These are phyloP conservation scores for Cladophialophora bantiana DNA, from an alignment of 2,329 filamentous ascomycete species.

Conservation along the genomic window DNA sequence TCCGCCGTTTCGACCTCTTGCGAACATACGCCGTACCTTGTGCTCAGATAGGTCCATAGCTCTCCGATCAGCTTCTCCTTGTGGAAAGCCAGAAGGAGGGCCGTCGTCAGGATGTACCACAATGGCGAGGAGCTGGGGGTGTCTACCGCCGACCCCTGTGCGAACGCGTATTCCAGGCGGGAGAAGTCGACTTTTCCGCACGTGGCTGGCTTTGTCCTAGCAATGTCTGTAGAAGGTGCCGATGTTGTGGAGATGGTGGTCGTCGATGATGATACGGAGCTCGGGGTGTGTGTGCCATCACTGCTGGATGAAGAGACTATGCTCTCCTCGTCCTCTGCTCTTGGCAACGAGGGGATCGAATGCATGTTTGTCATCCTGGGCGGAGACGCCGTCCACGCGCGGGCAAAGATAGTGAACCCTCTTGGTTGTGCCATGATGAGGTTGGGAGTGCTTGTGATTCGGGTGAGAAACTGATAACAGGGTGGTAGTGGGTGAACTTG, in stretches of 20 bases:
- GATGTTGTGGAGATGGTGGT: slow-evolving; percentile 10
- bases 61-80: slow-evolving; percentile 41
- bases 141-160: slow-evolving; percentile 3
- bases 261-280: slow-evolving; percentile 7
- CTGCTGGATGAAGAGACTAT: slow-evolving; percentile 9
- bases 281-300: slow-evolving; percentile 15
- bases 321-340: slow-evolving; percentile 19
- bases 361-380: slow-evolving; percentile 10
- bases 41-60: slow-evolving; percentile 41
- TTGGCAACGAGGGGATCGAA: slow-evolving; percentile 4
- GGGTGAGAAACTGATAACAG: not conserved
- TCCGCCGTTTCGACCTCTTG: slow-evolving; percentile 6
- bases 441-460: not conserved
- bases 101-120: slow-evolving; percentile 42
- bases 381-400: slow-evolving; percentile 14
- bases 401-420: slow-evolving; percentile 22
- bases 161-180: slow-evolving; percentile 20
- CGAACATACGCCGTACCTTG: not conserved
- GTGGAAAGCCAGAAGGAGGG: slow-evolving; percentile 41
- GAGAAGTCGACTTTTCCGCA: slow-evolving; percentile 25
- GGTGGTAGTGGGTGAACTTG: not conserved
- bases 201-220: not conserved
- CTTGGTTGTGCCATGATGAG: slow-evolving; percentile 22
- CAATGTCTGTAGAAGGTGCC: not conserved
- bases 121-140: slow-evolving; percentile 27